phyloP scores from a whole-genome alignment of 345 rosid genomes.

The Turritis glabra region DNA sequence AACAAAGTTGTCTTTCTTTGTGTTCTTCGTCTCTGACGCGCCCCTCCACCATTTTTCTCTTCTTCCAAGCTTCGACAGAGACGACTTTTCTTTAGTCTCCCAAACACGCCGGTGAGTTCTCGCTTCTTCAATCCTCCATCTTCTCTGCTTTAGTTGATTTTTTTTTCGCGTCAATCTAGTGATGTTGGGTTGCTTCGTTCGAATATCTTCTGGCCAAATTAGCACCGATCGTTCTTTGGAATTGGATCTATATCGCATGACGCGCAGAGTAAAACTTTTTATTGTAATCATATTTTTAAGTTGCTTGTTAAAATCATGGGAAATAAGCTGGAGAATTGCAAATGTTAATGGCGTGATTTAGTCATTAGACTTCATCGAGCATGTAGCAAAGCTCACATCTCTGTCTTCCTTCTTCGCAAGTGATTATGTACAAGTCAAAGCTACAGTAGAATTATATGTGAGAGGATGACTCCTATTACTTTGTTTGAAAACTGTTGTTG shows the following conservation, averaged over 20 bases:
- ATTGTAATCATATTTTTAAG: background rate
- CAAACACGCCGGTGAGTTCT: constrained; percentile 24
- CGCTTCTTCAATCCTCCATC: background rate
- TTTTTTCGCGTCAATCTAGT: background rate
- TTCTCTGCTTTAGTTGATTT: background rate
- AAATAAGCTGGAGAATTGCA: background rate
- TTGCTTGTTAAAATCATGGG: background rate
- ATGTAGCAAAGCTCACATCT: background rate
- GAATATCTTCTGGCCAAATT: background rate
- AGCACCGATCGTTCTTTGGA: background rate
- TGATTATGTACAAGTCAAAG: constrained; percentile 20
- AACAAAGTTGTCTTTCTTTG: constrained; percentile 20
- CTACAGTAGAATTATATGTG: background rate
- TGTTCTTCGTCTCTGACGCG: constrained; percentile 33
- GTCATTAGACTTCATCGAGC: constrained; percentile 5
- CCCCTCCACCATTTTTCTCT: constrained; percentile 34
- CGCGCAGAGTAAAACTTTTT: background rate
- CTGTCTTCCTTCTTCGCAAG: background rate
- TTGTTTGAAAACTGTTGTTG: constrained; percentile 3
- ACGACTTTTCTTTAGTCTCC: constrained; percentile 16
- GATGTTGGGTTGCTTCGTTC: constrained; percentile 25
- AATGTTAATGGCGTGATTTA: background rate
- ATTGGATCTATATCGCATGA: constrained; percentile 17
- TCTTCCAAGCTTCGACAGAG: constrained; percentile 28
- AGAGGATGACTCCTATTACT: background rate